These are phyloP conservation scores for Rhodotorula graminis DNA, from an alignment of 768 basidiomycete species.

Conservation along the genomic window DNA sequence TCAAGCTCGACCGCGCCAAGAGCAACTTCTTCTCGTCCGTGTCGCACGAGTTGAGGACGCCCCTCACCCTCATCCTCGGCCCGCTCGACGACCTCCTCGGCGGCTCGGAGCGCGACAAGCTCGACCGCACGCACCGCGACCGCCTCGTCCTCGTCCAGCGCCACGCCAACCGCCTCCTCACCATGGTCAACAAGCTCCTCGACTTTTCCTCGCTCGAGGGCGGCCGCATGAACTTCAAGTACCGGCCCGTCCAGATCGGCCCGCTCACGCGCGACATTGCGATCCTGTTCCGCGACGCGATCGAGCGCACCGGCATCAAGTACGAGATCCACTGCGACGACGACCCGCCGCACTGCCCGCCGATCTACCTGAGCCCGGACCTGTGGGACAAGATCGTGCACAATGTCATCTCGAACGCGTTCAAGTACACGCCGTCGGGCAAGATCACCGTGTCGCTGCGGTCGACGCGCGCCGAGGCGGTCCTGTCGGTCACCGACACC, in stretches of 20 bases:
- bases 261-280: constrained; percentile 28
- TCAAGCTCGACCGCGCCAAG: constrained; percentile 37
- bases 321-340: constrained; percentile 32
- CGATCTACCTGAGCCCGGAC: constrained; percentile 24
- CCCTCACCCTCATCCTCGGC: constrained; percentile 31
- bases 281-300: constrained; percentile 27
- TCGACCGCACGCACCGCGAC: constrained; percentile 4
- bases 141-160: constrained; percentile 26
- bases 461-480: constrained; percentile 19
- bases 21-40: constrained; percentile 4
- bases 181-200: constrained; percentile 40
- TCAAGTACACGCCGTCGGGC: constrained; percentile 30
- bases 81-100: constrained; percentile 33
- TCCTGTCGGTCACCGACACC: constrained; percentile 27
- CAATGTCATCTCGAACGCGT: constrained; percentile 26
- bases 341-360: constrained; percentile 18
- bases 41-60: constrained; percentile 34
- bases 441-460: constrained; percentile 19
- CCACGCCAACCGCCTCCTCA: constrained; percentile 28
- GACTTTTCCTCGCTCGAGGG: constrained; percentile 28
- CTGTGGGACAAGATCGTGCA: constrained; percentile 29
- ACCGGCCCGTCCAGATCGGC: constrained; percentile 22
- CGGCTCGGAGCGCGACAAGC: constrained; percentile 9
- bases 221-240: constrained; percentile 23
- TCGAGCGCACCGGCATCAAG: constrained; percentile 26